Conservation (phyloP, 108 stramenopile species). For the Seminavis robusta region DNA sequence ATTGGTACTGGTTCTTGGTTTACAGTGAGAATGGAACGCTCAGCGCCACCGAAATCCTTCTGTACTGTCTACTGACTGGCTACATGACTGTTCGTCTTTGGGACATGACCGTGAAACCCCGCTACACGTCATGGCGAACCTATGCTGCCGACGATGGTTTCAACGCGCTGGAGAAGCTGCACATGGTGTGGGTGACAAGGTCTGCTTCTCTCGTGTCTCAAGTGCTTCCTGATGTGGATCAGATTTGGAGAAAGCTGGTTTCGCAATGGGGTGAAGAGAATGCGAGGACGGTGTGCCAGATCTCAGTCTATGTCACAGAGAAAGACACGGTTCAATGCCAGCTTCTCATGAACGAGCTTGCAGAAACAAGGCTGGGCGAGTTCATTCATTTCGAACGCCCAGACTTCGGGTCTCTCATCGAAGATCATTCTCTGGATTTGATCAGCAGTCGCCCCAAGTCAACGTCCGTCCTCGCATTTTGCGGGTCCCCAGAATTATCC, state of each 20-base stretch:
- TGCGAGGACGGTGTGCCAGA: slow-evolving; percentile 25
- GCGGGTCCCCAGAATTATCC: slow-evolving; percentile 27
- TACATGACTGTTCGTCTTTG: slow-evolving; percentile 37
- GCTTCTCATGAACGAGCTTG: slow-evolving; percentile 17
- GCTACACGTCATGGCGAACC: slow-evolving; percentile 1
- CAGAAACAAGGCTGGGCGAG: slow-evolving; percentile 12
- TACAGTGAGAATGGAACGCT: slow-evolving; percentile 3
- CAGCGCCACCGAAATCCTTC: neutral
- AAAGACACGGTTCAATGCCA: slow-evolving; percentile 10
- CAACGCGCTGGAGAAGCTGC: slow-evolving; percentile 13
- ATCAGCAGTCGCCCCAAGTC: slow-evolving; percentile 9
- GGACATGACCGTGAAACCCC: slow-evolving; percentile 21
- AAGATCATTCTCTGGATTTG: slow-evolving; percentile 28
- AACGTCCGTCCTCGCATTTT: slow-evolving; percentile 41
- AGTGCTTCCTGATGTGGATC: slow-evolving; percentile 29
- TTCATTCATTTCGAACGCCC: slow-evolving; percentile 19
- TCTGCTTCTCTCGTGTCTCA: slow-evolving; percentile 26
- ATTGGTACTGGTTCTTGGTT: slow-evolving; percentile 22
- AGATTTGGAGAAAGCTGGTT: slow-evolving; percentile 20
- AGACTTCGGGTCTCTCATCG: slow-evolving; percentile 17
- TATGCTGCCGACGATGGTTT: too few species aligned
- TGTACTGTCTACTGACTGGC: neutral
- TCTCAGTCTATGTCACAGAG: slow-evolving; percentile 33
- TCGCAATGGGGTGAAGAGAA: slow-evolving; percentile 28
- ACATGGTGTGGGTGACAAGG: slow-evolving; percentile 32